These are phyloP conservation scores for Brassica balearica DNA, from an alignment of 441 rosid species.

Conservation along the genomic window DNA sequence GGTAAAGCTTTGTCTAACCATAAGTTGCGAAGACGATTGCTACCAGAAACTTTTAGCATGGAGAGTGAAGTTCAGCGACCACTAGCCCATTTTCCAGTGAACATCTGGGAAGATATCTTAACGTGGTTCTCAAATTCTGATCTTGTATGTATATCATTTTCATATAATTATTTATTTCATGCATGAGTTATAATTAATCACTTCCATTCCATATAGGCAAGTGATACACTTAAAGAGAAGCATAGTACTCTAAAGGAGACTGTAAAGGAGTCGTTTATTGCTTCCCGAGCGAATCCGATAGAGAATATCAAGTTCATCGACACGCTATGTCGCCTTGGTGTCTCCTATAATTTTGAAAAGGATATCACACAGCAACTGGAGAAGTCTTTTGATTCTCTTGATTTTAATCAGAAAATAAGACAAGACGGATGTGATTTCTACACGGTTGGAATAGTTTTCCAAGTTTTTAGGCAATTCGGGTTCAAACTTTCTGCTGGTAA, in stretches of 20 bases:
- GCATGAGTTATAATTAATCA: not conserved
- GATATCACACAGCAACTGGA: slow-evolving; percentile 15
- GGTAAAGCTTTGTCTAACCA: not conserved
- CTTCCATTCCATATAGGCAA: not conserved
- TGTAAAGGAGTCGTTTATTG: slow-evolving; percentile 17
- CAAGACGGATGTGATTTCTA: not conserved
- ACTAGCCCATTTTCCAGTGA: not conserved
- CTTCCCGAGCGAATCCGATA: not conserved
- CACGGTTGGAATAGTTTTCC: not conserved
- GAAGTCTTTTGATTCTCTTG: not conserved
- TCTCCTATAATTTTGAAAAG: slow-evolving; percentile 29
- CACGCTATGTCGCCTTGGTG: not conserved
- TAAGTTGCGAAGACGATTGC: not conserved
- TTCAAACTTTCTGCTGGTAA: too few relatives aligned
- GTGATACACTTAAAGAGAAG: slow-evolving; percentile 14
- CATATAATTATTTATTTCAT: too few relatives aligned
- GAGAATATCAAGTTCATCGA: not conserved
- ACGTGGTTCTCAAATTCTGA: not conserved
- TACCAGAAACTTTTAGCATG: not conserved
- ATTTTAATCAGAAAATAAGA: slow-evolving; percentile 13
- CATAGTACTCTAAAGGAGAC: slow-evolving; percentile 7
- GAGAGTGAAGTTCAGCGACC: not conserved
- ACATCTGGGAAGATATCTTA: not conserved
- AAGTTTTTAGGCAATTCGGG: too few relatives aligned
- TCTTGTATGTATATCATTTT: not conserved